Evolutionary conservation across 352 stramenopile species (phyloP), one percentile per base, ranked within the genome.

Genomic region (Aphanomyces euteiches): DNA sequence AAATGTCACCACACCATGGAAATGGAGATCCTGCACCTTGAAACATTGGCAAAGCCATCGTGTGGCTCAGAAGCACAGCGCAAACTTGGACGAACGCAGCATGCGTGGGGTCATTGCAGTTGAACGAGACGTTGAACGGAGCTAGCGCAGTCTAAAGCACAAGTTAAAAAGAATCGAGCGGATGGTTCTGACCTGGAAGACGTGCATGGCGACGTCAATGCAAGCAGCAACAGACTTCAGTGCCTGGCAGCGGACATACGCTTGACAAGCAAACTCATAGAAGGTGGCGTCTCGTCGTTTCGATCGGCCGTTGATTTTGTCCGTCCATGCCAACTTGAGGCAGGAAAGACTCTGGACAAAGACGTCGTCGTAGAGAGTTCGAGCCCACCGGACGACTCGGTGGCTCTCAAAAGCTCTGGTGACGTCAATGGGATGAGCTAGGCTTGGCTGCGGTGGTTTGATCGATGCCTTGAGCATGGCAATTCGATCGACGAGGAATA

Each of bases 391-490:
- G 3, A 56, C 63, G 28, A 69, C 50, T 17, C 19, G 63, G 13
- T 69, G 1, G 15, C 56, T 56, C 38, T 69, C 63, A 59, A 69
- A 60, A 12, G 37, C 41, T n/a, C 10, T 8, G 28, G 13, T 21
- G 40, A 41, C 34, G 38, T 69, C 63, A 8, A 19, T 37, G 1
- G 7, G 8, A 37, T 59, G 63, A 19, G 39, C 21, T 15, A 64
- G 37, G 13, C 10, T 47, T 61, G 15, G 38, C 15, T 21, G 57
- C 13, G 15, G n/a, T 13, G 8, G 74, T 72, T 2, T 75, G 47
- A 47, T 75, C 54, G 54, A 61, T 12, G 54, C 54, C 19, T 12
- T 19, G 54, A 61, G 6, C 5, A 13, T 6, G 5, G 54, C 28
- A 37, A 61, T 10, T 28, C 54, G 54, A 37, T 61, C 54, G 10